Percentiles rank a stretch among this genome's conserved stretches.
Conservation (phyloP, 2,329 filamentous ascomycete species). For the Berkeleyomyces rouxiae region DNA sequence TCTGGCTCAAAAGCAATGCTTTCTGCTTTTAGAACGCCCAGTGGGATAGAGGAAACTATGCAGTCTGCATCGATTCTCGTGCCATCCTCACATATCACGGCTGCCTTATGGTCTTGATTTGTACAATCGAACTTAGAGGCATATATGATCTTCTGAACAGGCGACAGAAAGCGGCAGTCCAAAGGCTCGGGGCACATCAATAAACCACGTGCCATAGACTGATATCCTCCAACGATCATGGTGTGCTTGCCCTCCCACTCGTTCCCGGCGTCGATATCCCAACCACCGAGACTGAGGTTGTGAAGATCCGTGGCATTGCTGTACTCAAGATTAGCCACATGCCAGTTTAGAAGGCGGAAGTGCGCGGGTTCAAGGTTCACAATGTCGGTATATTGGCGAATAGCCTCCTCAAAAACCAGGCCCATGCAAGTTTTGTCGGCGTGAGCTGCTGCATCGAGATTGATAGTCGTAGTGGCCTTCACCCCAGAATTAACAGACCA, state of each 20-base stretch:
- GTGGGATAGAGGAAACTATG: conserved; percentile 75
- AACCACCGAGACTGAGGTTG: conserved; percentile 72
- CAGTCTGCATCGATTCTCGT: conserved; percentile 66
- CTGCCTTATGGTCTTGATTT: conserved; percentile 28
- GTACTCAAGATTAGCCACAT: conserved; percentile 94
- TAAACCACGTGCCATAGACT: conserved; percentile 77
- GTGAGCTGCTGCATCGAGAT: conserved; percentile 49
- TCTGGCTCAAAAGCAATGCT: conserved; percentile 74
- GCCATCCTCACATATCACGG: conserved; percentile 63
- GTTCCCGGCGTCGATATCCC: conserved; percentile 96
- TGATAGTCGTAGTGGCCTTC: conserved; percentile 47
- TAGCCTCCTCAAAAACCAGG: conserved; percentile 80
- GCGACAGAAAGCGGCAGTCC: conserved; percentile 56
- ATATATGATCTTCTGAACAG: conserved; percentile 55
- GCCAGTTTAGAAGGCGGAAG: conserved; percentile 87
- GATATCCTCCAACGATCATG: conserved; percentile 86
- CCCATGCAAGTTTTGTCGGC: conserved; percentile 60
- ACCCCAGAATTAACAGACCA: conserved; percentile 57
- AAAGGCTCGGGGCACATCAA: conserved; percentile 61
- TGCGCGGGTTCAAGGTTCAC: conserved; percentile 74
- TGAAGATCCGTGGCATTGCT: conserved; percentile 84
- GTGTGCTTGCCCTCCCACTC: conserved; percentile 93
- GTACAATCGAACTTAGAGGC: not conserved
- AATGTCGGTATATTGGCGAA: conserved; percentile 70
- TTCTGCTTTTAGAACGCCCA: conserved; percentile 79